Base-by-base conservation (phyloP, 2,329 filamentous ascomycete genomes). In the Phoma herbarum region DNA sequence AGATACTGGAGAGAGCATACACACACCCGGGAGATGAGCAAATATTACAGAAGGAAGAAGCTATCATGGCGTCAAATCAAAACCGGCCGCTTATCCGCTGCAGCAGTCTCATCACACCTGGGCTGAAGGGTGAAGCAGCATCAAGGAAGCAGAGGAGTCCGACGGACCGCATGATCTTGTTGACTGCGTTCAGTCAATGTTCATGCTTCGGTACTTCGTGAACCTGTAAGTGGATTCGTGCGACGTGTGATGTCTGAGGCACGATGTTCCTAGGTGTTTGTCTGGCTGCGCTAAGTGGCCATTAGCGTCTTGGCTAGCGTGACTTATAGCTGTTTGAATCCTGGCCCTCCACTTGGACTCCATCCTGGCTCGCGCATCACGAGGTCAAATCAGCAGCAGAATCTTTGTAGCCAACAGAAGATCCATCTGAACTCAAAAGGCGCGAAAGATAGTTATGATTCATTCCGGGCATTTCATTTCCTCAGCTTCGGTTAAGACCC, bases 1-100 rank as follows among this genome's bases (percentile, higher is more conserved):
- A 41, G 8, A n/a, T 41, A n/a, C 18, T 43, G 41, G 23, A 39
- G 11, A 4, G 18, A 28, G 7, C 35, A 16, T 4, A 66, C 72
- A 73, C 69, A 67, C 65, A 73, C 63, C 63, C 69, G 72, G 66
- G 60, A 71, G 28, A 49, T 20, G 49, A 45, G 49, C 64, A 57
- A 63, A 70, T 75, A 53, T 61, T 64, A 58, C 61, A 64, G 57
- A 39, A 63, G 61, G 62, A 58, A 46, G 47, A 67, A 9, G 44
- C 52, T 47, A 58, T 57, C 55, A 45, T 54, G 47, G 51, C 44
- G 31, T 50, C 52, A 53, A 47, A 52, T 57, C 35, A 59, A 53
- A 59, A 37, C 50, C 20, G 53, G 50, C 56, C 50, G 45, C 23
- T 50, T 50, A 59, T 31, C 50, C 56, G 45, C 18, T 26, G 23